Base-by-base conservation (phyloP, 2,329 filamentous ascomycete species). In the Myrmaecium sp. region DNA sequence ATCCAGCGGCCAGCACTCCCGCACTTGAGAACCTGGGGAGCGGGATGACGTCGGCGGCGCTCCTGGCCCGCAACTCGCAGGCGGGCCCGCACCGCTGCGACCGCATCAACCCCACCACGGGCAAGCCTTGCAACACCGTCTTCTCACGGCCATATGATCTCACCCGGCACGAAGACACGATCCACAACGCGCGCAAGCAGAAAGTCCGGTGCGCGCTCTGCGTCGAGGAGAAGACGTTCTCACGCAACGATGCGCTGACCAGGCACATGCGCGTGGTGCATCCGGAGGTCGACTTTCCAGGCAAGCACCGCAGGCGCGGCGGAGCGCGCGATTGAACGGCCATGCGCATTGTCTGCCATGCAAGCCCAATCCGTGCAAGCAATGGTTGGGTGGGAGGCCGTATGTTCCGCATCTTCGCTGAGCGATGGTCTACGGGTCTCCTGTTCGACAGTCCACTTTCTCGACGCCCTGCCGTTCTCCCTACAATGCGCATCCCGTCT, bases 101-200 rank as follows among this genome's bases (percentile, higher is more conserved):
- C 44, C 73, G 84, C 38, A 81, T 86, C 55, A 95, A 95, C 52
- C 86, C 86, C 2, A 86, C 80, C 36, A 95, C 89, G 0, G 81
- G 82, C 36, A 94, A 94, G 57, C 77, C 83, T 0, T 95, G 89
- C 65, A 86, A 81, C 48, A 91, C 83, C 0, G 64, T 93, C 28
- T 95, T 98, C 54, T 94, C 86, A 1, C 66, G 89, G 12, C 89
- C 89, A 2, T 98, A 98, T 60, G 89, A 98, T 52, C 64, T 98
- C 27, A 98, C 89, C 0, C 68, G 89, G 13, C 89, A 98, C 47
- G 89, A 98, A 51, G 86, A 94, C 38, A 95, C 89, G 0, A 95
- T 95, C 36, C 89, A 95, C 64, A 94, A 94, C 41, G 75, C 74
- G 1, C 73, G 80, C 42, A 94, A 94, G 62, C 74, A 84, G 51